phyloP scores from a whole-genome alignment of 164 flowering plant species.

The Houttuynia cordata region DNA sequence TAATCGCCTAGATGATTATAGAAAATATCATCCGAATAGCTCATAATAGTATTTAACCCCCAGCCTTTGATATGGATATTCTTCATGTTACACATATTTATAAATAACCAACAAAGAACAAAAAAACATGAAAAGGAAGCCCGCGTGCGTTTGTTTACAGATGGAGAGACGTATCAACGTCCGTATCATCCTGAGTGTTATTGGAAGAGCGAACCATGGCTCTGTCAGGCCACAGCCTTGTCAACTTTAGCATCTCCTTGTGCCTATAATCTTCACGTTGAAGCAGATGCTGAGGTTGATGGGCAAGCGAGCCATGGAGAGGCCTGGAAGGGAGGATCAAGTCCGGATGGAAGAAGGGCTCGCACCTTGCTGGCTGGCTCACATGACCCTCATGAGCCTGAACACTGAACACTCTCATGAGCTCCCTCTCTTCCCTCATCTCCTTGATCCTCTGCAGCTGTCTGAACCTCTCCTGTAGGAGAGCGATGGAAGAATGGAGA shows the following conservation, averaged over 20 bases:
- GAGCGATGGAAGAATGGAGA: slow-evolving; percentile 29
- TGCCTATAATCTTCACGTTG: slow-evolving; percentile 6
- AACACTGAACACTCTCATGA: slow-evolving; percentile 21
- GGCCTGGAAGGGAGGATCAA: slow-evolving; percentile 12
- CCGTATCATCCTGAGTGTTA: slow-evolving; percentile 22
- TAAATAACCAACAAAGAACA: no score
- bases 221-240: slow-evolving; percentile 16
- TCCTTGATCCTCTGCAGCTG: slow-evolving; percentile 28
- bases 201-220: slow-evolving; percentile 8
- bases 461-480: slow-evolving; percentile 36
- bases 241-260: slow-evolving; percentile 11
- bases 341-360: slow-evolving; percentile 22
- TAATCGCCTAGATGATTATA: no score
- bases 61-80: no score
- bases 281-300: slow-evolving; percentile 7
- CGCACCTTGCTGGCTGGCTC: slow-evolving; percentile 5
- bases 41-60: no score
- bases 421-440: slow-evolving; percentile 49
- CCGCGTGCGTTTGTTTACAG: slow-evolving; percentile 24
- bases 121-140: no score
- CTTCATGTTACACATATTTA: no score
- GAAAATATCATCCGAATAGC: no score
- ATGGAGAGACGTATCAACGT: slow-evolving; percentile 62
- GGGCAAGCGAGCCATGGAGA: slow-evolving; percentile 9
- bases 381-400: slow-evolving; percentile 24